phyloP scores from a whole-genome alignment of 768 basidiomycete genomes.

The Piloderma croceum region DNA sequence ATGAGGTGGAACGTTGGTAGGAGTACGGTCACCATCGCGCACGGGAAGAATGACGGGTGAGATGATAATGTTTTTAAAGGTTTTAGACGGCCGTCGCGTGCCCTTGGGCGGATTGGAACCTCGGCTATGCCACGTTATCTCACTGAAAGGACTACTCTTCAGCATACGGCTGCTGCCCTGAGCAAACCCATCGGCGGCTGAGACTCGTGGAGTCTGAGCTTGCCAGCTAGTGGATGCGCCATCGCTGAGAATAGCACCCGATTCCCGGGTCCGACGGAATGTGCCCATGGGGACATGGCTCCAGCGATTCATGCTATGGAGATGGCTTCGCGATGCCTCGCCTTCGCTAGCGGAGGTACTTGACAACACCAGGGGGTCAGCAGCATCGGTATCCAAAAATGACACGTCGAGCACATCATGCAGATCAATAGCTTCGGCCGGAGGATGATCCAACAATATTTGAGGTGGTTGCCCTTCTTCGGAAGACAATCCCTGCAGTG shows the following conservation, averaged over 20 bases:
- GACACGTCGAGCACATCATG: constrained; percentile 77
- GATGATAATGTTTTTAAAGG: constrained; percentile 30
- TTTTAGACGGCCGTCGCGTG: constrained; percentile 25
- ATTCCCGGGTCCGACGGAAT: constrained; percentile 58
- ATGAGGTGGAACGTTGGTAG: constrained; percentile 34
- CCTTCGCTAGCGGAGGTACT: constrained; percentile 31
- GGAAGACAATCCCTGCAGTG: constrained; percentile 29
- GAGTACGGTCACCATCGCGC: constrained; percentile 53
- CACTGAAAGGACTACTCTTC: constrained; percentile 50
- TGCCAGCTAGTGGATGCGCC: constrained; percentile 25
- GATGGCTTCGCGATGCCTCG: constrained; percentile 32
- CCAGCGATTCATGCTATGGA: constrained; percentile 60
- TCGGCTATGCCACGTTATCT: constrained; percentile 50
- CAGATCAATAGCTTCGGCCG: constrained; percentile 54
- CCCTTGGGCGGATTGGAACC: constrained; percentile 16
- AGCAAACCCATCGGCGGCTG: constrained; percentile 24
- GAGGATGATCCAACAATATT: constrained; percentile 31
- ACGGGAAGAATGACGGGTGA: constrained; percentile 51
- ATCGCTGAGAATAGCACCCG: constrained; percentile 17
- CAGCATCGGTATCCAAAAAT: constrained; percentile 55
- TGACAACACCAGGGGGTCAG: constrained; percentile 26
- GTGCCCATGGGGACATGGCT: constrained; percentile 68
- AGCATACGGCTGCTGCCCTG: constrained; percentile 24
- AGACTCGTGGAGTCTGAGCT: constrained; percentile 34
- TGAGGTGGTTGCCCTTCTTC: constrained; percentile 29